Evolutionary conservation across 257 asterid species (phyloP).

Genomic region (Solanum neorickii): DNA sequence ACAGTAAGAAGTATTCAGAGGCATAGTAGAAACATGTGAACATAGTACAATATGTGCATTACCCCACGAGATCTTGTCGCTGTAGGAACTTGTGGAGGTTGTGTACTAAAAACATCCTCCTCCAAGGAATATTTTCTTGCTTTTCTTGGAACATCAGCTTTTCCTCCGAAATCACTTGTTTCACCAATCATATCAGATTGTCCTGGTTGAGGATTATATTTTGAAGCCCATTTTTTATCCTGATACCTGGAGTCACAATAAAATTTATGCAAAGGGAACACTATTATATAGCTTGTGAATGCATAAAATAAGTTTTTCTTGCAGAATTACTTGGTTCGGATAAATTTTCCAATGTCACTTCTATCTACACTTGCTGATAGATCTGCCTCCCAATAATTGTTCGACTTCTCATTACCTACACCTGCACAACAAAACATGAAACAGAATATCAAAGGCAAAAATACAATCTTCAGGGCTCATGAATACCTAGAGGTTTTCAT

Average conservation of each 20-base stretch:
- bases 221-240: constrained; percentile 64
- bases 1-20: background rate
- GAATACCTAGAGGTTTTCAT: background rate
- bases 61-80: constrained; percentile 58
- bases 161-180: constrained; percentile 4
- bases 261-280: background rate
- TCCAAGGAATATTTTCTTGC: constrained; percentile 88
- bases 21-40: background rate
- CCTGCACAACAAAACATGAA: constrained; percentile 22
- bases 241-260: constrained; percentile 40
- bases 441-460: background rate
- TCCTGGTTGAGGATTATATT: constrained; percentile 23
- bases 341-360: constrained; percentile 47
- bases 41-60: background rate
- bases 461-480: background rate
- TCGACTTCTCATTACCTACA: constrained; percentile 64
- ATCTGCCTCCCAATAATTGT: constrained; percentile 74
- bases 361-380: constrained; percentile 37
- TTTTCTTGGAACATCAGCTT: constrained; percentile 58
- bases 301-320: background rate
- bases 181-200: constrained; percentile 18
- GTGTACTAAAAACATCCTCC: constrained; percentile 44
- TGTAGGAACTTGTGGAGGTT: constrained; percentile 21
- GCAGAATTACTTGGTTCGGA: constrained; percentile 52
- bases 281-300: background rate